Conservation (phyloP, 345 rosid species). For the Salix viminalis region DNA sequence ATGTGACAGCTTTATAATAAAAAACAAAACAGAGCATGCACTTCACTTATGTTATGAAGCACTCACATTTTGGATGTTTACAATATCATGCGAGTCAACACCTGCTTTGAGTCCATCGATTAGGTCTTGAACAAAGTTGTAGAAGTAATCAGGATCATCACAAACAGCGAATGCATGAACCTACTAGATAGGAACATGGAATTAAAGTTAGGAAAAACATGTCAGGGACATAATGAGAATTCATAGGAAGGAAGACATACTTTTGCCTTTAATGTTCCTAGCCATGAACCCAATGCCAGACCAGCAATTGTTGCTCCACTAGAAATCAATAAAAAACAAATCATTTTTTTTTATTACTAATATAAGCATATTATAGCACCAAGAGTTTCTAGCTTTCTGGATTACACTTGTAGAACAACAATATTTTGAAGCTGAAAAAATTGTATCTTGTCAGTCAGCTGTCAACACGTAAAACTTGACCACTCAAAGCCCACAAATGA, state of each 20-base stretch:
- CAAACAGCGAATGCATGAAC: conserved; percentile 93
- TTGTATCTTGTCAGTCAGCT: not conserved
- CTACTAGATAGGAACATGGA: conserved; percentile 34
- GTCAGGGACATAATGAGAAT: not conserved
- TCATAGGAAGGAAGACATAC: conserved; percentile 32
- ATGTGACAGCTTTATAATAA: not conserved
- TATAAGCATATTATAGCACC: not conserved
- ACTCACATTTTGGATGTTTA: conserved; percentile 69
- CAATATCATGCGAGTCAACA: conserved; percentile 58
- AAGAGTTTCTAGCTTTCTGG: not conserved
- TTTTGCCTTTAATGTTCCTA: conserved; percentile 76
- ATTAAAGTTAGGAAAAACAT: conserved; percentile 1
- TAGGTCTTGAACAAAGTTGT: conserved; percentile 76
- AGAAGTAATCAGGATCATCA: conserved; percentile 88
- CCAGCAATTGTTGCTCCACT: conserved; percentile 96
- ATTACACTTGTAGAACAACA: not conserved
- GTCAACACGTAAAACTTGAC: not conserved
- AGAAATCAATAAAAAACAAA: conserved; percentile 19
- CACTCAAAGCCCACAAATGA: not conserved
- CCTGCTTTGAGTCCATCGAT: conserved; percentile 78
- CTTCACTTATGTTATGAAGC: not conserved
- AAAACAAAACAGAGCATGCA: not conserved
- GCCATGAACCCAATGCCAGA: conserved; percentile 68
- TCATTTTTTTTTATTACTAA: not conserved
- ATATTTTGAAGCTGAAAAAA: not conserved